Evolutionary conservation across 169 alveolate genomes (phyloP).

Genomic region (Miamiensis avidus): DNA sequence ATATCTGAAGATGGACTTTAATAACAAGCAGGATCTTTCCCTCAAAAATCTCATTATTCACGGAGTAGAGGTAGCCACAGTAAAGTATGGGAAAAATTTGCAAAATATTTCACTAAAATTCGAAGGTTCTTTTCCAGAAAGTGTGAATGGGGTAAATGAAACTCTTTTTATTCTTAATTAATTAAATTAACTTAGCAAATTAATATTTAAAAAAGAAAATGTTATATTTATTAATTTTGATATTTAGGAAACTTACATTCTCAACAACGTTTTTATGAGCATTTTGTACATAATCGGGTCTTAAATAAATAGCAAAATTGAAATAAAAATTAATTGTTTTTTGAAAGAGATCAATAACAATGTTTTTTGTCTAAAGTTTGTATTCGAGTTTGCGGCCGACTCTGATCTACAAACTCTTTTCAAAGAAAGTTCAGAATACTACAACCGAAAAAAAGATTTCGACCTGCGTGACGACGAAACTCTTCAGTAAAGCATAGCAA

Average conservation of each 20-base stretch:
- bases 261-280: background rate
- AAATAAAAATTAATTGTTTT: background rate
- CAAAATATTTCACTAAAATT: background rate
- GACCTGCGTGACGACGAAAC: no score
- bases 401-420: no score
- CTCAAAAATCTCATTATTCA: background rate
- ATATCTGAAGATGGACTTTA: background rate
- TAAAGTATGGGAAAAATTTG: background rate
- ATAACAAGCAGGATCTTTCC: background rate
- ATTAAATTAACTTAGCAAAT: no score
- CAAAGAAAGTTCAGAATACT: no score
- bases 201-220: no score
- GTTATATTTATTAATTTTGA: no score
- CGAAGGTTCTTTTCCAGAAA: background rate
- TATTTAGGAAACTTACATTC: background rate
- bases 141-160: background rate
- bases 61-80: background rate
- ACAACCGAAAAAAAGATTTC: no score
- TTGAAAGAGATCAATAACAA: background rate
- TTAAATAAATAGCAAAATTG: no score
- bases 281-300: background rate
- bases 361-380: no score
- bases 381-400: no score
- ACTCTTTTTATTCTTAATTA: no score
- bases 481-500: no score